These are phyloP conservation scores for Penicillium sp. DNA, from an alignment of 2,329 filamentous ascomycete species.

Conservation along the genomic window DNA sequence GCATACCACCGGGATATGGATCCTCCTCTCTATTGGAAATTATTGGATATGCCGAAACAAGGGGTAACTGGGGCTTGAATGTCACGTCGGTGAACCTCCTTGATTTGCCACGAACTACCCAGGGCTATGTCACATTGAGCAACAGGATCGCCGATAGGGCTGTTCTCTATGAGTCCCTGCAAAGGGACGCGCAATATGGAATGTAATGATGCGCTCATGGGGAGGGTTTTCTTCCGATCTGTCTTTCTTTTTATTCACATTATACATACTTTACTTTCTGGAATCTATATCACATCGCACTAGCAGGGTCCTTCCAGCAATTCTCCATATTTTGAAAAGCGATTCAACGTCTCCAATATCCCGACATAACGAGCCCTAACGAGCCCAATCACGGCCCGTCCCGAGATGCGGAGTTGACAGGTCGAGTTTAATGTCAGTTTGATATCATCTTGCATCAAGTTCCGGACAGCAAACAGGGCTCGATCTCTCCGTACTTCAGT, in stretches of 20 bases:
- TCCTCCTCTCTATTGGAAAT: too few relatives aligned
- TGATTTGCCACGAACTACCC: neutral
- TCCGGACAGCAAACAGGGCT: neutral
- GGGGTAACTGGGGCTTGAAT: neutral
- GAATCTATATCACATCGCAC: too few relatives aligned
- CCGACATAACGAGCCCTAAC: constrained; percentile 1
- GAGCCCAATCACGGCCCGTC: constrained; percentile 11
- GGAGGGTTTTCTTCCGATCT: neutral
- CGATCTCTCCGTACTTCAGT: neutral
- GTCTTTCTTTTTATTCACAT: neutral
- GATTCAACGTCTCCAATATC: neutral
- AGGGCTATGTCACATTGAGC: constrained; percentile 1
- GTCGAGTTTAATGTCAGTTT: neutral
- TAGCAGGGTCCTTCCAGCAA: too few relatives aligned
- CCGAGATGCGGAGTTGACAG: constrained; percentile 10
- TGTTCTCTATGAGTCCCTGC: neutral
- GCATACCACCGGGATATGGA: neutral
- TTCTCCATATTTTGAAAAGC: neutral
- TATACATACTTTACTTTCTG: too few relatives aligned
- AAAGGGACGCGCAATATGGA: constrained; percentile 17
- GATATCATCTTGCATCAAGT: neutral
- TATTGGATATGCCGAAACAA: constrained; percentile 1
- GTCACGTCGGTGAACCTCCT: constrained; percentile 7
- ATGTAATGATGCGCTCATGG: constrained; percentile 10
- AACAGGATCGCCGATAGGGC: constrained; percentile 6